phyloP scores from a whole-genome alignment of 1,284 basidiomycete genomes.

The Ustilago vetiveriae region DNA sequence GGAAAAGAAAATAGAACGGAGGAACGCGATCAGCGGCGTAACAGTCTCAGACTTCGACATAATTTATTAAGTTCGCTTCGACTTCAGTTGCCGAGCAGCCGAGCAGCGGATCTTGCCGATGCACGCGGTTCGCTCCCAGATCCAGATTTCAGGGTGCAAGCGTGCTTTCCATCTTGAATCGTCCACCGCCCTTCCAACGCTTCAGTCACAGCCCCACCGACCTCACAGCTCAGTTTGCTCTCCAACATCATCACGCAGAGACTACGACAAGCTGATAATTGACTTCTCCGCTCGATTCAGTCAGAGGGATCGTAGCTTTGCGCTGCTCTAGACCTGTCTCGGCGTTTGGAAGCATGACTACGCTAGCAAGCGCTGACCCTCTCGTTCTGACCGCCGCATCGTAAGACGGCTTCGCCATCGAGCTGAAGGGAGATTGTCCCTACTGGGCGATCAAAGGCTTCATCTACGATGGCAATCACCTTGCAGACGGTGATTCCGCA shows the following conservation, averaged over 20 bases:
- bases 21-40: not conserved
- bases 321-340: not conserved
- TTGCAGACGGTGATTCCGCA: conserved; percentile 35
- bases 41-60: too few species aligned
- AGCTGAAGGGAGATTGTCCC: not conserved
- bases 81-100: conserved; percentile 20
- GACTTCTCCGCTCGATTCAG: too few species aligned
- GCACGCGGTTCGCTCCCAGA: too few species aligned
- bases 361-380: not conserved
- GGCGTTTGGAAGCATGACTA: conserved; percentile 4
- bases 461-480: conserved; percentile 26
- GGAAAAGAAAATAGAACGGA: not conserved
- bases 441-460: not conserved
- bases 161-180: not conserved
- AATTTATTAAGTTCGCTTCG: not conserved
- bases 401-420: not conserved
- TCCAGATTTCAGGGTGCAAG: conserved; percentile 12
- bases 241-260: too few species aligned
- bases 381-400: not conserved
- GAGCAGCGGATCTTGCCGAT: conserved; percentile 19
- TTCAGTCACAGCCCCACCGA: too few species aligned
- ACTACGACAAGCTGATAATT: too few species aligned
- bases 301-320: not conserved
- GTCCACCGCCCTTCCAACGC: not conserved
- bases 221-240: too few species aligned